Evolutionary conservation across 23 red algal species (phyloP).

Genomic region (Gracilaria vermiculophylla): DNA sequence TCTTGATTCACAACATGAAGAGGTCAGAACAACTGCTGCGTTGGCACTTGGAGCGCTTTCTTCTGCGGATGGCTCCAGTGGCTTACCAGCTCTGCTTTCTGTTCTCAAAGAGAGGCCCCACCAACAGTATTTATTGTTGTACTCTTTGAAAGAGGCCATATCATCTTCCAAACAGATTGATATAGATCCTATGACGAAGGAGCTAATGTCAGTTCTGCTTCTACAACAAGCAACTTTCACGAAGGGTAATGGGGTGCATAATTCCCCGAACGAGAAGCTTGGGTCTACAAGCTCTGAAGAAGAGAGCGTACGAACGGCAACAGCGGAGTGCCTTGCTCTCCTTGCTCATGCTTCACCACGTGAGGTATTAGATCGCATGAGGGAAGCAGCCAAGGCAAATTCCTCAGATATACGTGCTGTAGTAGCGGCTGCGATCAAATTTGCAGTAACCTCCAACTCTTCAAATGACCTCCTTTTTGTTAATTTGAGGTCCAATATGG

Average conservation of each 20-base stretch:
- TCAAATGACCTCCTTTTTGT: neutral
- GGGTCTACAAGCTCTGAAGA: slow-evolving; percentile 31
- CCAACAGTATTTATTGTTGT: slow-evolving; percentile 73
- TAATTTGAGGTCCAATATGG: slow-evolving; percentile 21
- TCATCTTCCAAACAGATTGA: slow-evolving; percentile 41
- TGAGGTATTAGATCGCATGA: slow-evolving; percentile 26
- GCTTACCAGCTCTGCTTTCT: slow-evolving; percentile 52
- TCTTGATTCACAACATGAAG: slow-evolving; percentile 64
- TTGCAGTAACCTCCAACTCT: slow-evolving; percentile 52
- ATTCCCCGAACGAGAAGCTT: neutral
- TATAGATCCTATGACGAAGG: slow-evolving; percentile 13
- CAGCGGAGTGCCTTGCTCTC: slow-evolving; percentile 90
- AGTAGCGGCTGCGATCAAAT: slow-evolving; percentile 62
- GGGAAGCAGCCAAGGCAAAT: neutral
- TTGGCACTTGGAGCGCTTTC: slow-evolving; percentile 70
- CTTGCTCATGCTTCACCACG: slow-evolving; percentile 56
- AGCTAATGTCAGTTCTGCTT: slow-evolving; percentile 39
- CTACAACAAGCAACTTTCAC: slow-evolving; percentile 17
- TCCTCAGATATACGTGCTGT: slow-evolving; percentile 32
- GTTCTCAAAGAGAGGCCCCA: slow-evolving; percentile 47
- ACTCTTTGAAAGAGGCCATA: slow-evolving; percentile 87
- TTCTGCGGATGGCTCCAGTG: slow-evolving; percentile 54
- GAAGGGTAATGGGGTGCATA: neutral
- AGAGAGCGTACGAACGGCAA: slow-evolving; percentile 81
- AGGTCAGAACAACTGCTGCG: slow-evolving; percentile 70